Evolutionary conservation across 1,139 yeast species (phyloP).

Genomic region (Saccharomyces hybrid): DNA sequence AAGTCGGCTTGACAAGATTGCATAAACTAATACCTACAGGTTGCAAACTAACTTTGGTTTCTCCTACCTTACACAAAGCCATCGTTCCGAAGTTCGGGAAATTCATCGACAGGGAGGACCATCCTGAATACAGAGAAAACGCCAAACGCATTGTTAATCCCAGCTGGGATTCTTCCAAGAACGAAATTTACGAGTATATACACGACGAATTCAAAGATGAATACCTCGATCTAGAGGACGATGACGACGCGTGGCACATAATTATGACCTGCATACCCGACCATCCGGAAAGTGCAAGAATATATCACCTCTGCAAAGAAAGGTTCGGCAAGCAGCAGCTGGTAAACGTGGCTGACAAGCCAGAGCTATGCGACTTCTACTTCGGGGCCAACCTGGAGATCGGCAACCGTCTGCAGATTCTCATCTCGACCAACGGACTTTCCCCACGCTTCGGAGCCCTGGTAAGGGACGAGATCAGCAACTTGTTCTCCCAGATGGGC

Average conservation of each 20-base stretch:
- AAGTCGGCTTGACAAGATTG: slow-evolving; percentile 28
- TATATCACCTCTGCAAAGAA: slow-evolving; percentile 21
- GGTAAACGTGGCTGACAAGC: slow-evolving; percentile 32
- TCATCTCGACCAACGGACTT: slow-evolving; percentile 31
- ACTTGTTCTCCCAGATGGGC: slow-evolving; percentile 7
- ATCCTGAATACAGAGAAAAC: slow-evolving; percentile 5
- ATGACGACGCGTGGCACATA: slow-evolving; percentile 20
- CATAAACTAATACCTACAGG: slow-evolving; percentile 29
- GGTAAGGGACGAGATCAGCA: slow-evolving; percentile 24
- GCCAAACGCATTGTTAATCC: slow-evolving; percentile 1
- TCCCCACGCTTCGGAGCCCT: slow-evolving; percentile 30
- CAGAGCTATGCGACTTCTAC: slow-evolving; percentile 31
- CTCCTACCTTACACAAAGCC: slow-evolving; percentile 21
- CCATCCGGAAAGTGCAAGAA: slow-evolving; percentile 17
- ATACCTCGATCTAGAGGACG: slow-evolving; percentile 13
- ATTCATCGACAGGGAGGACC: slow-evolving; percentile 6
- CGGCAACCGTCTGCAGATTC: slow-evolving; percentile 18
- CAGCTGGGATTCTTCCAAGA: slow-evolving; percentile 5
- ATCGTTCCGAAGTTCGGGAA: slow-evolving; percentile 10
- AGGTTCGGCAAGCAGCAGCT: slow-evolving; percentile 25
- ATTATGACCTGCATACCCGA: slow-evolving; percentile 29
- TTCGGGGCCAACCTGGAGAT: slow-evolving; percentile 29
- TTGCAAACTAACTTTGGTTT: slow-evolving; percentile 26
- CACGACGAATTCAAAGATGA: slow-evolving; percentile 12
- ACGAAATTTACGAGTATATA: slow-evolving; percentile 16